Evolutionary conservation across 257 asterid species (phyloP).

Genomic region (Leptodermis oblonga): DNA sequence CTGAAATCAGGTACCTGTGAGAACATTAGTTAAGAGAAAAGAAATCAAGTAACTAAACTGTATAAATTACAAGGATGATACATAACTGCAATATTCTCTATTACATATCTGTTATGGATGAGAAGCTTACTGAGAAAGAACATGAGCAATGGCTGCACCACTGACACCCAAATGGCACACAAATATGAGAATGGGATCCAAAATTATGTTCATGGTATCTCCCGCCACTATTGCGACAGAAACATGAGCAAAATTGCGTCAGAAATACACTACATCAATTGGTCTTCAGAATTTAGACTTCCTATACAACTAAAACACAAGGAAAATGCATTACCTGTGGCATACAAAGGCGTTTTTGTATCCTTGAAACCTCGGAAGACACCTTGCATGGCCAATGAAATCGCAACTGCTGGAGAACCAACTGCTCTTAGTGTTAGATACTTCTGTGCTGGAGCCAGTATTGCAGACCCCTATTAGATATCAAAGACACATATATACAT

Average conservation of each 20-base stretch:
- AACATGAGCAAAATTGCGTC: no score
- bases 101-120: neutral
- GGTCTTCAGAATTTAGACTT: neutral
- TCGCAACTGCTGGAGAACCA: conserved; percentile 95
- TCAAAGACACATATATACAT: neutral
- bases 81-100: neutral
- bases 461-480: conserved; percentile 69
- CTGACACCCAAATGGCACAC: conserved; percentile 66
- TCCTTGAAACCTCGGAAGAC: conserved; percentile 93
- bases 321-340: conserved; percentile 55
- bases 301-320: no score
- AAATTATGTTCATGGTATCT: conserved; percentile 58
- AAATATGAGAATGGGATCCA: conserved; percentile 87
- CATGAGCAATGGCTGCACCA: conserved; percentile 99
- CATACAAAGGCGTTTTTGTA: conserved; percentile 80
- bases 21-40: neutral
- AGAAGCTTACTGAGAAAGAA: conserved; percentile 89
- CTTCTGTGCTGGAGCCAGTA: conserved; percentile 66
- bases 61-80: neutral
- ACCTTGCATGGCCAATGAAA: conserved; percentile 98
- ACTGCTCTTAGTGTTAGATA: conserved; percentile 72
- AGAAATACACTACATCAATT: no score
- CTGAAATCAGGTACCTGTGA: conserved; percentile 66
- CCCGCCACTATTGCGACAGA: conserved; percentile 53
- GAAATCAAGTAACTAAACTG: neutral